Evolutionary conservation across 2,329 filamentous ascomycete genomes (phyloP).

Genomic region (Fusarium secorum): DNA sequence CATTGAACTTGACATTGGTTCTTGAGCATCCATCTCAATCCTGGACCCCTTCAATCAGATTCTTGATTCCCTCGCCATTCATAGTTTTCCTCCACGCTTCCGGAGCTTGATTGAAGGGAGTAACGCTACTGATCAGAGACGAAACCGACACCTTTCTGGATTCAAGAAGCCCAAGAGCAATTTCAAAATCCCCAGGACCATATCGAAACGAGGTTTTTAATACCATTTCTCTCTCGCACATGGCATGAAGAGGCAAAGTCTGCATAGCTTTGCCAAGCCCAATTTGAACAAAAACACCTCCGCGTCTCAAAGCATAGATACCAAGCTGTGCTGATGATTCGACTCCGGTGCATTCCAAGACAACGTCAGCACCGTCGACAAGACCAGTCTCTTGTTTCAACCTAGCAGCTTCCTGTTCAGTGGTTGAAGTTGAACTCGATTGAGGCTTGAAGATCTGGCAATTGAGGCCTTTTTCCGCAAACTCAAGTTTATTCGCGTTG

Average conservation of each 20-base stretch:
- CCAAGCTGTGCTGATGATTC: constrained; percentile 26
- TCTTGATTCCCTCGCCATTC: constrained; percentile 78
- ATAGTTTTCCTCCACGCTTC: constrained; percentile 88
- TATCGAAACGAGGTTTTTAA: constrained; percentile 90
- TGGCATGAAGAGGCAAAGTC: constrained; percentile 70
- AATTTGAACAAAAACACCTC: constrained; percentile 27
- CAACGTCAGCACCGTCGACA: constrained; percentile 77
- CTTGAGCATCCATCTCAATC: not conserved
- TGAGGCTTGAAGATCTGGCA: constrained; percentile 6
- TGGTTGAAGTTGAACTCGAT: not conserved
- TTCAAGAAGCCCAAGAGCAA: constrained; percentile 78
- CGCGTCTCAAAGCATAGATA: constrained; percentile 2
- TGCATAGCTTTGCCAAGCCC: constrained; percentile 31
- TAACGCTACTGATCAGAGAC: constrained; percentile 77
- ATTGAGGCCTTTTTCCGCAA: constrained; percentile 15
- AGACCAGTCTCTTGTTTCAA: constrained; percentile 3
- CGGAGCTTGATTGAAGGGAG: constrained; percentile 71
- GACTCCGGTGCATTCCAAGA: constrained; percentile 33
- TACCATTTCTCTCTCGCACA: constrained; percentile 87
- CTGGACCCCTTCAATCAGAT: constrained; percentile 57
- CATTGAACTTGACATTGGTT: not conserved
- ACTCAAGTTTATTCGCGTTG: constrained; percentile 25
- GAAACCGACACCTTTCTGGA: constrained; percentile 78
- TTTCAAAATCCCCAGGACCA: constrained; percentile 83
- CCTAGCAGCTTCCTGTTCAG: constrained; percentile 18